phyloP scores from a whole-genome alignment of 2,329 filamentous ascomycete genomes.

The Alternaria triticimaculans region DNA sequence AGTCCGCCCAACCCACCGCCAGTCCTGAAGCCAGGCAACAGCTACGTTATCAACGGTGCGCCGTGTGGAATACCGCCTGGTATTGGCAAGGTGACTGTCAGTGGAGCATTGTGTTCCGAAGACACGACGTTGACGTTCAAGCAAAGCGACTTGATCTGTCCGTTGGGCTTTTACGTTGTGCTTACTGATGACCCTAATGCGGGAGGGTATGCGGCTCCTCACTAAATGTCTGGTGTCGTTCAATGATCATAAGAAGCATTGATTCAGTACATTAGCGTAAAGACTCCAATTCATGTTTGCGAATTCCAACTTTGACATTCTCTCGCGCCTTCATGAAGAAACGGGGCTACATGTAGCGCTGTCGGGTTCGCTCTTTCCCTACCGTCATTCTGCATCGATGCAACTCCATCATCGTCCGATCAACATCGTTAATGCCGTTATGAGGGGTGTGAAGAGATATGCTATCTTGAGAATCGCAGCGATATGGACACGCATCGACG shows the following conservation, averaged over 20 bases:
- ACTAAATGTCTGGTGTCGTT: not conserved
- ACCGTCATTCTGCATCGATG: not conserved
- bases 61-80: conserved; percentile 30
- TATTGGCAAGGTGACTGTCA: conserved; percentile 26
- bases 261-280: not conserved
- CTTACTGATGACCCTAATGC: conserved; percentile 29
- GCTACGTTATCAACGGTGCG: conserved; percentile 30
- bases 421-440: not conserved
- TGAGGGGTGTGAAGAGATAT: not conserved
- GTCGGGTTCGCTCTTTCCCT: not conserved
- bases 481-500: too few species aligned
- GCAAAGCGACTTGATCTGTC: conserved; percentile 29
- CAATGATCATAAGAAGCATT: not conserved
- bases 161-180: conserved; percentile 36
- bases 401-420: not conserved
- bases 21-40: conserved; percentile 29
- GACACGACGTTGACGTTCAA: conserved; percentile 31
- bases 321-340: not conserved
- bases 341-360: not conserved
- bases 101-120: conserved; percentile 28
- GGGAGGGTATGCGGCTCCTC: not conserved
- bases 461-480: not conserved
- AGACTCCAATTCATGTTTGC: not conserved
- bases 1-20: conserved; percentile 28
- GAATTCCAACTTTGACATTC: not conserved